A percentile compares a stretch with the other conserved stretches of the same genome.
Evolutionary conservation across 164 flowering plant species (phyloP).

Genomic region (Cinnamomum micranthum): DNA sequence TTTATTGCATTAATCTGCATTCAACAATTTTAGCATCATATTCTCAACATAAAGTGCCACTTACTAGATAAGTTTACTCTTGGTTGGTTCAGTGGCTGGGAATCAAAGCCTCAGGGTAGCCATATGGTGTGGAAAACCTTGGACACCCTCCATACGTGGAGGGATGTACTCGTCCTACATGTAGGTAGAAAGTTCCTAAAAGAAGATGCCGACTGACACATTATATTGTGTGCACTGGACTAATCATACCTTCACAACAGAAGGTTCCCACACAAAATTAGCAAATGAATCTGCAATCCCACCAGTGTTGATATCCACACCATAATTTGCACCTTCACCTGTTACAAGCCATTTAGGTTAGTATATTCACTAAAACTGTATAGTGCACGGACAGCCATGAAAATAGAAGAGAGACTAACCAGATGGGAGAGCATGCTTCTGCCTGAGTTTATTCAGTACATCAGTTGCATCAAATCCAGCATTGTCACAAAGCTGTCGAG

Average conservation of each 20-base stretch:
- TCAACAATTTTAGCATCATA: not conserved
- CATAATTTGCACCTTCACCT: conserved; percentile 93
- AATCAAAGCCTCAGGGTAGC: too few relatives aligned
- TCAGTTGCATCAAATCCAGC: conserved; percentile 99
- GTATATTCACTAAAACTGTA: not conserved
- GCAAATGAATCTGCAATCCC: conserved; percentile 92
- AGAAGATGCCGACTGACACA: not conserved
- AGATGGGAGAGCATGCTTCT: conserved; percentile 92
- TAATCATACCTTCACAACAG: conserved; percentile 79
- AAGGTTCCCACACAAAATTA: conserved; percentile 98
- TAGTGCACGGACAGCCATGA: not conserved
- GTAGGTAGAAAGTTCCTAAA: too few relatives aligned
- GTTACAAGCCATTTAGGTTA: conserved; percentile 11
- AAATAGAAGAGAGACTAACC: conserved; percentile 40
- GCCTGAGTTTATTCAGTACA: conserved; percentile 92
- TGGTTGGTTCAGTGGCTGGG: too few relatives aligned
- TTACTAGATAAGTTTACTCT: too few relatives aligned
- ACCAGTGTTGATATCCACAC: conserved; percentile 96
- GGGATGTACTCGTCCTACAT: too few relatives aligned
- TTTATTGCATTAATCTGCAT: conserved; percentile 93
- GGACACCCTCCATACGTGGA: too few relatives aligned
- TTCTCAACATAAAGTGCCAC: not conserved
- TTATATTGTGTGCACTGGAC: not conserved
- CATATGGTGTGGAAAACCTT: too few relatives aligned
- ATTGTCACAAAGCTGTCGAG: conserved; percentile 96